A percentile compares a stretch with the other conserved stretches of the same genome.
Evolutionary conservation across 805 yeast genomes (phyloP).

Genomic region (Cyberlindnera galapagoensis): DNA sequence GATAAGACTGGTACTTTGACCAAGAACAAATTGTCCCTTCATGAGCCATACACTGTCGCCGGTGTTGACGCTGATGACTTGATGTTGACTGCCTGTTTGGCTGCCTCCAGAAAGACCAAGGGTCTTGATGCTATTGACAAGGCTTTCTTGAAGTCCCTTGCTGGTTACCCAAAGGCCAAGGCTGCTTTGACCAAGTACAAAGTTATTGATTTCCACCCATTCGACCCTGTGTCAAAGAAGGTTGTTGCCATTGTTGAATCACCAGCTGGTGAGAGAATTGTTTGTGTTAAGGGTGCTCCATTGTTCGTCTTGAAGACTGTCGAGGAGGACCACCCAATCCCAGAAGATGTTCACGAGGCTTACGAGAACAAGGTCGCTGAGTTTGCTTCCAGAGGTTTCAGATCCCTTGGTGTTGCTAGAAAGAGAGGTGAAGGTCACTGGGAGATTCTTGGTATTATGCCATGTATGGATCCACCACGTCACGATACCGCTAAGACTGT

Average conservation of each 20-base stretch:
- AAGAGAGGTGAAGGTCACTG: constrained; percentile 98
- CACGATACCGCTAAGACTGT: constrained; percentile 96
- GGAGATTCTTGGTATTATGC: constrained; percentile 97
- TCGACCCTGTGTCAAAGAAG: constrained; percentile 96
- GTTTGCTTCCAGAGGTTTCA: constrained; percentile 97
- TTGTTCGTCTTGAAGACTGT: constrained; percentile 93
- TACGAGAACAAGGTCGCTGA: constrained; percentile 97
- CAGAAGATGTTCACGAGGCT: constrained; percentile 89
- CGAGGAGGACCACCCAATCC: constrained; percentile 94
- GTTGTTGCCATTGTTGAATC: constrained; percentile 93
- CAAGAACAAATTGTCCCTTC: constrained; percentile 91
- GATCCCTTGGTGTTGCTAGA: constrained; percentile 98
- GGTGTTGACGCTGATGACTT: constrained; percentile 95
- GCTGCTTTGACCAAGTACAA: constrained; percentile 88
- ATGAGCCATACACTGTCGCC: constrained; percentile 96
- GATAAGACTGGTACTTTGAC: constrained; percentile 98
- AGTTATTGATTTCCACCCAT: constrained; percentile 93
- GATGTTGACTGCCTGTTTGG: constrained; percentile 96
- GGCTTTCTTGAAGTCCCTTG: constrained; percentile 91
- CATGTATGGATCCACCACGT: constrained; percentile 98
- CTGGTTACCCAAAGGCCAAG: constrained; percentile 86
- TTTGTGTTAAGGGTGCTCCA: constrained; percentile 98
- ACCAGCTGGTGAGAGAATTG: constrained; percentile 90
- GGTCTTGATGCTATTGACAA: constrained; percentile 97
- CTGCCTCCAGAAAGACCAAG: constrained; percentile 97